Evolutionary conservation across 352 stramenopile genomes (phyloP).

Genomic region (Blastocystis sp.): DNA sequence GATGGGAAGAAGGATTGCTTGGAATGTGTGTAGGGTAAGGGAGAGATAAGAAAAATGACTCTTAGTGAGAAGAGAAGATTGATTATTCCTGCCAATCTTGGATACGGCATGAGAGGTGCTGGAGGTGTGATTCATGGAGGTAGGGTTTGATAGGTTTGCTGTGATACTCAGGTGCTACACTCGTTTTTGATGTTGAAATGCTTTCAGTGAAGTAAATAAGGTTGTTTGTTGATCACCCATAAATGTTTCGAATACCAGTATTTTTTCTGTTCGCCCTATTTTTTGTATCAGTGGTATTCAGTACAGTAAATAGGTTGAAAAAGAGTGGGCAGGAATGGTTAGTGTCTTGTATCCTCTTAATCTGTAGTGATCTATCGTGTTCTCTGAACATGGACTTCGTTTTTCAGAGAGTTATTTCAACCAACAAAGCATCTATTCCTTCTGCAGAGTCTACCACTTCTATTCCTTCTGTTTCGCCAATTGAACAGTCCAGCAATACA

Average conservation of each 20-base stretch:
- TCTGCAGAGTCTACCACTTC: no score
- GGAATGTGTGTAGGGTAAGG: slow-evolving; percentile 64
- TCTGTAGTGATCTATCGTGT: no score
- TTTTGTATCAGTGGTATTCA: background rate
- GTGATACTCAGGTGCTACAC: slow-evolving; percentile 65
- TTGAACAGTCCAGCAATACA: no score
- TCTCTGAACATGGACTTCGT: no score
- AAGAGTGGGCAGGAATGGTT: no score
- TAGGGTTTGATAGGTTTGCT: background rate
- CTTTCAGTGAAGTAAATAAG: slow-evolving; percentile 64
- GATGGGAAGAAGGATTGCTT: slow-evolving; percentile 63
- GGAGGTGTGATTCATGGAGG: slow-evolving; percentile 63
- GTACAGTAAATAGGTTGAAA: background rate
- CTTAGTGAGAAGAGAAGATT: slow-evolving; percentile 66
- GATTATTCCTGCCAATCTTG: slow-evolving; percentile 65
- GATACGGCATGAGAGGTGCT: slow-evolving; percentile 66
- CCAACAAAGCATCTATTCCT: no score
- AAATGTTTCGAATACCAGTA: background rate
- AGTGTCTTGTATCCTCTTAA: no score
- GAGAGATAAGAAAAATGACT: background rate
- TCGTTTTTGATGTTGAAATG: slow-evolving; percentile 68
- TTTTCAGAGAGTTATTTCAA: no score
- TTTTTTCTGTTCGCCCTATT: background rate
- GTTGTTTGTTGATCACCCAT: background rate
- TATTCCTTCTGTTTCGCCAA: no score